phyloP scores from a whole-genome alignment of 148 eudicot genomes.

The Silene conica region DNA sequence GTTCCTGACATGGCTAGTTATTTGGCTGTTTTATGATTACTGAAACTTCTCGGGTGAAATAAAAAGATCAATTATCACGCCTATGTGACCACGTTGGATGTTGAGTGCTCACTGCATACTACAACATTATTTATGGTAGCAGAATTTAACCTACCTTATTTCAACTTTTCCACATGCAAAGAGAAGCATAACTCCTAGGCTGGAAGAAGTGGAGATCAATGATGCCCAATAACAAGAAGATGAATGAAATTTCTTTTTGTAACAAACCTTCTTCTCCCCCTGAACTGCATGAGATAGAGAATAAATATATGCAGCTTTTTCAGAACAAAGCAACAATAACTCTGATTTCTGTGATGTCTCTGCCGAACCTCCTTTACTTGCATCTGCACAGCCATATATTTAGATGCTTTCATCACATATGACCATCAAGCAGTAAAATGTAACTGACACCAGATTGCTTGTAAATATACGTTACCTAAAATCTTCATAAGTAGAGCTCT shows the following conservation, averaged over 20 bases:
- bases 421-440: conserved; percentile 36
- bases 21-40: not conserved
- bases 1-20: not conserved
- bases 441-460: not conserved
- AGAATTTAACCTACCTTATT: conserved; percentile 52
- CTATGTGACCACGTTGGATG: not conserved
- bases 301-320: conserved; percentile 80
- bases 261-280: conserved; percentile 80
- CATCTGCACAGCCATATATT: conserved; percentile 28
- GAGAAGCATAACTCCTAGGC: conserved; percentile 61
- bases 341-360: conserved; percentile 45
- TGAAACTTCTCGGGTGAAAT: not conserved
- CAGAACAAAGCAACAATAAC: conserved; percentile 65
- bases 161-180: conserved; percentile 70
- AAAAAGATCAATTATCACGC: not conserved
- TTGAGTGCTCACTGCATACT: not conserved
- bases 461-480: conserved; percentile 45
- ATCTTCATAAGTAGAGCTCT: conserved; percentile 75
- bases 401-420: conserved; percentile 24
- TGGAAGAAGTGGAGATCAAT: conserved; percentile 46
- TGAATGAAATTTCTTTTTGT: conserved; percentile 76
- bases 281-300: conserved; percentile 62
- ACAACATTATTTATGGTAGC: not conserved
- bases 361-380: conserved; percentile 29
- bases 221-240: conserved; percentile 83